Evolutionary conservation across 176 grass and related monocot genomes (phyloP), one percentile per base, ranked within the genome.

Genomic region (Oryza glumipatula): DNA sequence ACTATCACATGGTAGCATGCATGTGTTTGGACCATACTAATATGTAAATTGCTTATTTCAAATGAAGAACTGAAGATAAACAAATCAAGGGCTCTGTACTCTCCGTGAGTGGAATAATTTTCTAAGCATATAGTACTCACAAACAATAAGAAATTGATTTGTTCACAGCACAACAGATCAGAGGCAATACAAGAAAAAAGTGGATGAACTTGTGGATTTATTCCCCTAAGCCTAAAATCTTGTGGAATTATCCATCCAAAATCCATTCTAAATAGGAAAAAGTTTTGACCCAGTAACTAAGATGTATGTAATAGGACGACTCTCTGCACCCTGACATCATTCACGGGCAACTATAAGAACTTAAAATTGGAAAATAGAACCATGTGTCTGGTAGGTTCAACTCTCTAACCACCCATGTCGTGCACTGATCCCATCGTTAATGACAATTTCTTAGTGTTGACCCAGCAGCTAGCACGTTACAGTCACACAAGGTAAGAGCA

Each of bases 1-100:
- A 75, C 70, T 26, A 33, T 48, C 83, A 89, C 88, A 72, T 86
- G 78, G 54, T 76, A 24, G 35, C 77, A 71, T 30, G 39, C 65
- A 66, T 51, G 17, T 66, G 61, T 10, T 2, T 4, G 35, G 14
- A 56, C 44, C 77, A 54, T 54, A 32, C 30, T 32, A 24, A 6
- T 16, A n/a, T 2, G 30, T 65, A 51, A 23, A 63, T 22, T 41
- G 5, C 11, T 7, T 48, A 9, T 68, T 69, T n/a, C n/a, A 11
- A 60, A 19, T 38, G 33, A 38, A 76, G 13, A 76, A 26, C 9
- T 56, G 13, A 44, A 14, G 56, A n/a, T 23, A 1, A 3, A 4
- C 13, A 49, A 77, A 77, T n/a, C 11, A 84, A 70, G 1, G 15
- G 6, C 28, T 76, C 23, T 84, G 44, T 43, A 12, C 26, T 30